Percentiles rank a stretch among this genome's conserved stretches.
These are phyloP conservation scores for Irpex lacteus DNA, from an alignment of 1,284 basidiomycete genomes.

Conservation along the genomic window DNA sequence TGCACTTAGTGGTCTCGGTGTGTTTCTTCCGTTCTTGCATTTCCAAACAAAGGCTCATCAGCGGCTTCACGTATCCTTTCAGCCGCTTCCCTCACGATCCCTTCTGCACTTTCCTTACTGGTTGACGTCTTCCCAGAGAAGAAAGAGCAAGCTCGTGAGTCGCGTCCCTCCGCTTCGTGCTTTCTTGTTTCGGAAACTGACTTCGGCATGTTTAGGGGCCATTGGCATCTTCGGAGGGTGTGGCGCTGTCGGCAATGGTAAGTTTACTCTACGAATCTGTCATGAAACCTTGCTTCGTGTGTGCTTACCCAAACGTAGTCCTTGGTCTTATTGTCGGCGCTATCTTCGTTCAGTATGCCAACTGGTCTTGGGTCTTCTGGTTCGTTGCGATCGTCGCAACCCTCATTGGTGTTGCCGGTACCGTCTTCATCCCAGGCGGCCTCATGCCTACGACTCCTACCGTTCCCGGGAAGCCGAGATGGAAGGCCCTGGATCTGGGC, in stretches of 20 bases:
- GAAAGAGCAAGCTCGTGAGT: slow-evolving; percentile 36
- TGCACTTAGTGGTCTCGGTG: slow-evolving; percentile 41
- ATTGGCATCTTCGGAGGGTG: slow-evolving; percentile 44
- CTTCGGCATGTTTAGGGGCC: slow-evolving; percentile 21
- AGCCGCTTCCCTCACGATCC: slow-evolving; percentile 45
- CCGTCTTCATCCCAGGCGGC: slow-evolving; percentile 32
- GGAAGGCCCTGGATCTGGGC: slow-evolving; percentile 36
- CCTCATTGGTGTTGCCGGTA: slow-evolving; percentile 31
- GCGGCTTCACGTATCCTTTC: neutral
- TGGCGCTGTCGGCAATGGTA: slow-evolving; percentile 44
- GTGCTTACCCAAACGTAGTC: slow-evolving; percentile 23
- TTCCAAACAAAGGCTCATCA: neutral
- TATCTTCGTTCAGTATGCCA: slow-evolving; percentile 38
- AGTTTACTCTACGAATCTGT: slow-evolving; percentile 12
- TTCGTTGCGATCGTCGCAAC: slow-evolving; percentile 37
- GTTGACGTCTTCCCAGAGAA: slow-evolving; percentile 45
- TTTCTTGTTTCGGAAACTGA: neutral
- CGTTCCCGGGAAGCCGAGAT: slow-evolving; percentile 19
- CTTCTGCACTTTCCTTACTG: slow-evolving; percentile 44
- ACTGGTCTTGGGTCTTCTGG: slow-evolving; percentile 47
- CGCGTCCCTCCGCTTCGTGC: neutral
- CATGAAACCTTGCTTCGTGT: neutral
- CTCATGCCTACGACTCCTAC: neutral
- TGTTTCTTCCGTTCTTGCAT: slow-evolving; percentile 8
- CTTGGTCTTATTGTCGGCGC: slow-evolving; percentile 43